Evolutionary conservation across 2,329 filamentous ascomycete genomes (phyloP), one percentile per base, ranked within the genome.

Genomic region (Diaporthe caulivora): DNA sequence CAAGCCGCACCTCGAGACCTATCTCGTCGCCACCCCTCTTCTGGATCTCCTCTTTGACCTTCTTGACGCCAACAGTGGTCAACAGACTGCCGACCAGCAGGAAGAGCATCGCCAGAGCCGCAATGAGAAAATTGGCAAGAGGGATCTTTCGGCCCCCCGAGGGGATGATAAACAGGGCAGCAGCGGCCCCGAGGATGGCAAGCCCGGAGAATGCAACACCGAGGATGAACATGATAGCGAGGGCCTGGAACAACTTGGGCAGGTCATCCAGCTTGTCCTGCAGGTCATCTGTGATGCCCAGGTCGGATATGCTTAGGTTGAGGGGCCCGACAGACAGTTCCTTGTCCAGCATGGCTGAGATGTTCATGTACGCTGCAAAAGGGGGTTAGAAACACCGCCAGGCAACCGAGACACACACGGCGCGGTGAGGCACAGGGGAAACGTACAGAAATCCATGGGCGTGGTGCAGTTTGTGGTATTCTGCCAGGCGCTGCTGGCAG

Each of bases 161-260:
- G 51, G 34, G 40, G 68, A 75, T 53, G 54, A 71, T 13, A 75
- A 72, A 69, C 72, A 87, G 74, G 53, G 83, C 81, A 11, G 76
- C 81, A 65, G 84, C 69, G 64, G 80, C 83, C 18, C 79, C 77
- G 2, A 89, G 77, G 78, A 88, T 83, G 42, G 83, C 81, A 2
- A 87, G 79, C 15, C 84, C 86, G 2, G 84, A 80, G 76, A 86
- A 81, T 24, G 79, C 82, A 60, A 83, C 80, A 70, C 81, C 84
- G 1, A 89, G 75, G 53, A 86, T 83, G 79, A 86, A 89, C 72
- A 90, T 79, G 65, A 87, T 80, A 78, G 87, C 87, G 62, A 88
- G 80, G 34, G 82, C 84, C n/a, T 86, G 79, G 6, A 89, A 82
- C n/a, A 84, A 81, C 21, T 79, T 78, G 77, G 89, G 88, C 78